These are phyloP conservation scores for Prunus kanzakura DNA, from an alignment of 306 rosid species.

Conservation along the genomic window DNA sequence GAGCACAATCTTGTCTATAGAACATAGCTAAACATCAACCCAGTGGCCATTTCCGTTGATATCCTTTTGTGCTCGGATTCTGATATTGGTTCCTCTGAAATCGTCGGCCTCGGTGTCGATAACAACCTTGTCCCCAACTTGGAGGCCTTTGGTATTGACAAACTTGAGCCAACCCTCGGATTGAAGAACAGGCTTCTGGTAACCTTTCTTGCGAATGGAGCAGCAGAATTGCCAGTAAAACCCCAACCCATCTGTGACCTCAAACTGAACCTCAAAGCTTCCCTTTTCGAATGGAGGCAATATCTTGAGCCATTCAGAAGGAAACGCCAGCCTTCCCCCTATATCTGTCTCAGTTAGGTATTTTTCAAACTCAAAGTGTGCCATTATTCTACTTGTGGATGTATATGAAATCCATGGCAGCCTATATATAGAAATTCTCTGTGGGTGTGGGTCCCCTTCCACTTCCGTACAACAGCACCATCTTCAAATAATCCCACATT, in stretches of 20 bases:
- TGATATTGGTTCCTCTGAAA: not conserved
- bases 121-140: not conserved
- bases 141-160: not conserved
- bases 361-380: too few relatives aligned
- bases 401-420: too few relatives aligned
- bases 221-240: not conserved
- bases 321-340: too few relatives aligned
- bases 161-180: not conserved
- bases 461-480: too few relatives aligned
- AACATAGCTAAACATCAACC: not conserved
- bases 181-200: not conserved
- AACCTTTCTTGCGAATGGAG: not conserved
- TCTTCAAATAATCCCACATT: too few relatives aligned
- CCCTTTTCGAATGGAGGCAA: not conserved
- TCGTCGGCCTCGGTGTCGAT: not conserved
- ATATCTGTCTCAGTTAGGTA: too few relatives aligned
- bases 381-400: too few relatives aligned
- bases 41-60: not conserved
- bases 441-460: too few relatives aligned
- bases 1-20: too few relatives aligned
- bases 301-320: too few relatives aligned
- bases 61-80: conserved; percentile 1
- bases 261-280: not conserved
- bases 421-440: too few relatives aligned
- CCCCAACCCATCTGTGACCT: not conserved